phyloP scores from a whole-genome alignment of 2,329 filamentous ascomycete species.

The Aschersonia sp. region DNA sequence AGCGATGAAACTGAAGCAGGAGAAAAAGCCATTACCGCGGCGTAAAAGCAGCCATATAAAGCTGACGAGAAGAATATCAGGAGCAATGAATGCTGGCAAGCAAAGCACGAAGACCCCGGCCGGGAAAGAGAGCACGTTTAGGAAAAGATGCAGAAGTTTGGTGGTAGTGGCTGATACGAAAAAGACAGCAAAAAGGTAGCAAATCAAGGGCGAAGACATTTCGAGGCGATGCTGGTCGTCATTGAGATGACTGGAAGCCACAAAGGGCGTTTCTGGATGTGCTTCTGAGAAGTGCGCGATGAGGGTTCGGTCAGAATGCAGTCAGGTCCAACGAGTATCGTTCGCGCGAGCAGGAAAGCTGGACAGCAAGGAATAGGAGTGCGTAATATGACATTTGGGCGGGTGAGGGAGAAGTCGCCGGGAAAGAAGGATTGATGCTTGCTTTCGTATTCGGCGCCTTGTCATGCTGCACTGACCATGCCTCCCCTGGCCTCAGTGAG shows the following conservation, averaged over 20 bases:
- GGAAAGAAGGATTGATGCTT: too few species aligned
- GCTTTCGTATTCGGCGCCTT: too few species aligned
- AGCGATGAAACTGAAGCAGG: slow-evolving; percentile 8
- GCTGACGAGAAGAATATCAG: slow-evolving; percentile 13
- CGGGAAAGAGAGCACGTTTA: slow-evolving; percentile 12
- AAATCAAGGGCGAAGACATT: slow-evolving; percentile 8
- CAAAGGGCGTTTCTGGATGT: not conserved
- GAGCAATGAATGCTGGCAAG: slow-evolving; percentile 16
- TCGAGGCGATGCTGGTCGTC: not conserved
- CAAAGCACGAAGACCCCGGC: slow-evolving; percentile 14
- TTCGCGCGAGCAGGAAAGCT: too few species aligned
- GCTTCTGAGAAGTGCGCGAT: not conserved
- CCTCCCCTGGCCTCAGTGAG: too few species aligned
- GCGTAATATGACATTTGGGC: too few species aligned
- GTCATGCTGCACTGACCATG: too few species aligned
- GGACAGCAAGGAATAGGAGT: too few species aligned
- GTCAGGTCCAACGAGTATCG: too few species aligned
- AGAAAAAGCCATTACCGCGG: slow-evolving; percentile 9
- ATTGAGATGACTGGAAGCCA: not conserved
- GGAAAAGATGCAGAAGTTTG: slow-evolving; percentile 14
- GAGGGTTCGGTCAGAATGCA: not conserved
- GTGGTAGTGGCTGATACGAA: slow-evolving; percentile 13
- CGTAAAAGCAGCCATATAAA: slow-evolving; percentile 11
- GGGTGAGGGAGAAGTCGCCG: too few species aligned
- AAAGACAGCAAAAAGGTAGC: slow-evolving; percentile 15